Percentiles rank a stretch among this genome's conserved stretches.
Evolutionary conservation across 2,329 filamentous ascomycete genomes (phyloP).

Genomic region (Microcyclosporella mali): DNA sequence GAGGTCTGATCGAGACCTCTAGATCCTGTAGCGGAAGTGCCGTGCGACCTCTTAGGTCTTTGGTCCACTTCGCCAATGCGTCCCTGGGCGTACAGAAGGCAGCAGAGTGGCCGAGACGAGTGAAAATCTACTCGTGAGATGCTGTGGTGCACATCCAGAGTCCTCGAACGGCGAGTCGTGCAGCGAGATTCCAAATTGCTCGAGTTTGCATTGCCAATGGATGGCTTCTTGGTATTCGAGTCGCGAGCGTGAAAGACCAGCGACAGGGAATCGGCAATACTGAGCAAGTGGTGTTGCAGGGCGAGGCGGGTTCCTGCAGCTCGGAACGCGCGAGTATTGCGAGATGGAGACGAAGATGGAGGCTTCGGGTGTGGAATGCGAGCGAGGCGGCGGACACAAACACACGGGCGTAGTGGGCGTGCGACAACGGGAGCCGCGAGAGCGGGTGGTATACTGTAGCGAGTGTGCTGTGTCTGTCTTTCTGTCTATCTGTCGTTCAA

Average conservation of each 20-base stretch:
- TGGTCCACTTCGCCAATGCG: background rate
- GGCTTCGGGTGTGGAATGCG: background rate
- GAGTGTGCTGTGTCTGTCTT: background rate
- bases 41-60: slow-evolving; percentile 8
- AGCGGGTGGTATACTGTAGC: background rate
- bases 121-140: too few species aligned
- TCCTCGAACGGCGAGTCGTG: background rate
- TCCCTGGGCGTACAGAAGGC: too few species aligned
- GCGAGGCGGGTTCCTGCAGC: background rate
- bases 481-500: too few species aligned
- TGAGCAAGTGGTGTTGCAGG: too few species aligned
- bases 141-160: background rate
- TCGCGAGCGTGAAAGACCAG: too few species aligned
- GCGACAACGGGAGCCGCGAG: background rate
- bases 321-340: background rate
- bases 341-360: background rate
- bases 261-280: too few species aligned
- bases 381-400: background rate
- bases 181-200: slow-evolving; percentile 5
- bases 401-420: background rate
- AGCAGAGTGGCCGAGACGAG: too few species aligned
- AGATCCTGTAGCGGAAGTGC: background rate
- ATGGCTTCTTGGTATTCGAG: too few species aligned
- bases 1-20: too few species aligned
- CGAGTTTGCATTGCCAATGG: background rate